A percentile compares a stretch with the other conserved stretches of the same genome.
These are phyloP conservation scores for Coelastrella sp. DNA, from an alignment of 139 green algal genomes.

Conservation along the genomic window DNA sequence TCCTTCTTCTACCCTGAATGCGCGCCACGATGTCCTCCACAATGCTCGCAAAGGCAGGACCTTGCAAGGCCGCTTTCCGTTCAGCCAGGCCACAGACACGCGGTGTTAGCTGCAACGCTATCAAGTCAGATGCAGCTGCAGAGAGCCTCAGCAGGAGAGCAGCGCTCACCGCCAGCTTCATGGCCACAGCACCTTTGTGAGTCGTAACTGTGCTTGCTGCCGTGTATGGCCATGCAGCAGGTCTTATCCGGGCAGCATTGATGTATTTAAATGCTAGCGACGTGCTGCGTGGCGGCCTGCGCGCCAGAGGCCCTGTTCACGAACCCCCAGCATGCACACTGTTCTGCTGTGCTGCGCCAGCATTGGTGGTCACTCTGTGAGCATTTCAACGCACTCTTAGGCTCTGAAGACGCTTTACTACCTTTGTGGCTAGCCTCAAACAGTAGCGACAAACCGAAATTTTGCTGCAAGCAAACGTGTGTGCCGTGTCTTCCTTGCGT, in stretches of 20 bases:
- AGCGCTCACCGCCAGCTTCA: slow-evolving; percentile 22
- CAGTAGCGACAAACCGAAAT: no score
- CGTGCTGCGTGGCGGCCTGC: no score
- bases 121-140: background rate
- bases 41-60: background rate
- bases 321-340: no score
- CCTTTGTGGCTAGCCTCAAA: no score
- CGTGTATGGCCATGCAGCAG: background rate
- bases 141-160: slow-evolving; percentile 9
- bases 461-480: no score
- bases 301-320: no score
- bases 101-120: background rate
- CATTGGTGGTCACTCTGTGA: no score
- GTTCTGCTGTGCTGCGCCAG: no score
- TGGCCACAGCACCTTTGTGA: slow-evolving; percentile 15
- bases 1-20: background rate
- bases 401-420: no score
- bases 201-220: background rate
- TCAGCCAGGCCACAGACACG: slow-evolving; percentile 8
- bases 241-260: no score
- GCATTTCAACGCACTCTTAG: no score
- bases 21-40: background rate
- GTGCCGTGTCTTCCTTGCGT: background rate
- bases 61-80: slow-evolving; percentile 16
- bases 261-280: no score